These are phyloP conservation scores for Mallotus repandus DNA, from an alignment of 441 rosid genomes.

Conservation along the genomic window DNA sequence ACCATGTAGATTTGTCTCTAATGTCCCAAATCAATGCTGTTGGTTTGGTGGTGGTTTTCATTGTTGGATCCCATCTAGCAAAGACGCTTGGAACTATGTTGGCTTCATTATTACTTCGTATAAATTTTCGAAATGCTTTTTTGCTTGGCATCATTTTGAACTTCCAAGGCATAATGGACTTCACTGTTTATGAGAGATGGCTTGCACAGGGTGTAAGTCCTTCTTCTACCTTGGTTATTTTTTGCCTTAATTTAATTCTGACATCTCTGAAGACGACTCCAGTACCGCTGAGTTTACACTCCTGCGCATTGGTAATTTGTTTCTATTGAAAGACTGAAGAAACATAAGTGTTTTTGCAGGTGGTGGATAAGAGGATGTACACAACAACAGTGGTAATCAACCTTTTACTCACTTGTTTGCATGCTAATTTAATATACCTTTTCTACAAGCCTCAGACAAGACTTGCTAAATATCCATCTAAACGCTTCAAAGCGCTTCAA, in stretches of 20 bases:
- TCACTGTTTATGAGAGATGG: not conserved
- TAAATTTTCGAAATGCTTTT: constrained; percentile 26
- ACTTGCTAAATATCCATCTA: not conserved
- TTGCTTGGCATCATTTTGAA: constrained; percentile 32
- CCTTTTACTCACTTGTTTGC: constrained; percentile 10
- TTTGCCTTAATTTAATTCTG: too few species aligned
- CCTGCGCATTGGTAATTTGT: too few species aligned
- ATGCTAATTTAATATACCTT: constrained; percentile 16
- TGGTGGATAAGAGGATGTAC: constrained; percentile 13
- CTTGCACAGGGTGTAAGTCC: not conserved
- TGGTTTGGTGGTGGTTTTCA: constrained; percentile 6
- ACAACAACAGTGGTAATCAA: constrained; percentile 25
- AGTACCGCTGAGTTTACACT: too few species aligned
- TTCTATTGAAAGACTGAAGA: too few species aligned
- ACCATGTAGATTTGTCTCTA: constrained; percentile 19
- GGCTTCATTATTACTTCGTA: constrained; percentile 21
- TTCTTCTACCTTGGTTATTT: too few species aligned
- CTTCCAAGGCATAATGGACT: constrained; percentile 34
- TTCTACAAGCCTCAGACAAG: constrained; percentile 14
- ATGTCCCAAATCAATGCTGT: constrained; percentile 14
- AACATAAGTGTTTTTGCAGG: not conserved
- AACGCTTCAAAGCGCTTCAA: not conserved
- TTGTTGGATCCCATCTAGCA: constrained; percentile 7
- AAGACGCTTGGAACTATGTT: constrained; percentile 25
- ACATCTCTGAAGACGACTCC: too few species aligned